A percentile compares a stretch with the other conserved stretches of the same genome.
Evolutionary conservation across 1,139 yeast species (phyloP).

Genomic region (Suhomyces atakaporum): DNA sequence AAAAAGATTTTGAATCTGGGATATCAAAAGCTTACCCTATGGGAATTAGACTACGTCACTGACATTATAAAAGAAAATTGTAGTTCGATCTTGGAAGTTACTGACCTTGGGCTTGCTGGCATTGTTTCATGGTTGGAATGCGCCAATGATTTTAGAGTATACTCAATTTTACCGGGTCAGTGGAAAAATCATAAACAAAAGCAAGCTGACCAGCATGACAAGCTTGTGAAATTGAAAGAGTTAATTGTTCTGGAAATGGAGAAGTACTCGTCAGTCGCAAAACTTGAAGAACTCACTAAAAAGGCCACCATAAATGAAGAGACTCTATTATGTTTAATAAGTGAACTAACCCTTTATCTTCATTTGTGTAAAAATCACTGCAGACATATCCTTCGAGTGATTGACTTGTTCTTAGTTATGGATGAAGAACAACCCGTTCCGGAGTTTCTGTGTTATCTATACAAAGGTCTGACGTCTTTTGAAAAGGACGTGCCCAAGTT

Average conservation of each 20-base stretch:
- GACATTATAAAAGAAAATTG: conserved; percentile 22
- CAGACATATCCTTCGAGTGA: conserved; percentile 18
- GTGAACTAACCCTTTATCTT: conserved; percentile 30
- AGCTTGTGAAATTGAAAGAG: conserved; percentile 17
- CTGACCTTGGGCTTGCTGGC: conserved; percentile 21
- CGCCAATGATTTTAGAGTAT: conserved; percentile 33
- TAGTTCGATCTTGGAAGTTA: conserved; percentile 20
- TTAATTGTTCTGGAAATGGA: conserved; percentile 11
- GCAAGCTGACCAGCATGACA: conserved; percentile 23
- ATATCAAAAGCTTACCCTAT: conserved; percentile 17
- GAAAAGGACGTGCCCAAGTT: conserved; percentile 4
- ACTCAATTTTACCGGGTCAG: conserved; percentile 21
- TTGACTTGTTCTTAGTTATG: conserved; percentile 29
- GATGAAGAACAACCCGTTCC: conserved; percentile 34
- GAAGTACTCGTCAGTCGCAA: conserved; percentile 16
- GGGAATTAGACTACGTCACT: conserved; percentile 32
- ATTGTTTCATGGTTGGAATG: conserved; percentile 29
- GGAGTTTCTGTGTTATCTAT: conserved; percentile 13
- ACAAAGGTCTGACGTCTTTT: conserved; percentile 3
- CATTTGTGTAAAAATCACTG: conserved; percentile 25
- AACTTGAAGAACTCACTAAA: conserved; percentile 20
- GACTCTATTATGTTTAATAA: conserved; percentile 28
- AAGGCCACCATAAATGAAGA: conserved; percentile 25
- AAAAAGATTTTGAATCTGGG: conserved; percentile 23
- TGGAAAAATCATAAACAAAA: conserved; percentile 15